phyloP scores from a whole-genome alignment of 202 grass and related monocot species.

The Hordeum pubiflorum region DNA sequence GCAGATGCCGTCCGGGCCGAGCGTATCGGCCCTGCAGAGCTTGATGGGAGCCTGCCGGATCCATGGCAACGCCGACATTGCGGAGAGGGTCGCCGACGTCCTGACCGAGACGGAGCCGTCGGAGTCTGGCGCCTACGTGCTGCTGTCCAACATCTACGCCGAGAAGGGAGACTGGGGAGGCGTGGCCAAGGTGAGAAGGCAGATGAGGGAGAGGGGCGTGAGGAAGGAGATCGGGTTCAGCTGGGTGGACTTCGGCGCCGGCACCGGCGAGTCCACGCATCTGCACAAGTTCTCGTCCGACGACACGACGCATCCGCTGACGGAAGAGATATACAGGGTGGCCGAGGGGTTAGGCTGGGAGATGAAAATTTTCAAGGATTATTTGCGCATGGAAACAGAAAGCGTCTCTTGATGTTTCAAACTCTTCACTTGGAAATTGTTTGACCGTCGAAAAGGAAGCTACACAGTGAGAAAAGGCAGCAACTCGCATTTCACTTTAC shows the following conservation, averaged over 20 bases:
- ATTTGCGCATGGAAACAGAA: constrained; percentile 30
- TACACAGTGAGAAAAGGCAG: background rate
- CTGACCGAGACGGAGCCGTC: constrained; percentile 40
- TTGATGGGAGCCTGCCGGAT: constrained; percentile 63
- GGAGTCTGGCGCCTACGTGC: constrained; percentile 66
- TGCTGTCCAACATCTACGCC: constrained; percentile 79
- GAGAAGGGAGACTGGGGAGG: constrained; percentile 61
- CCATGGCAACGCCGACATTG: constrained; percentile 49
- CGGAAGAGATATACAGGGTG: constrained; percentile 56
- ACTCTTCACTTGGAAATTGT: background rate
- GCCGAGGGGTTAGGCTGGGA: constrained; percentile 48
- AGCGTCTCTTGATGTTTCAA: background rate
- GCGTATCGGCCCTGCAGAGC: constrained; percentile 71
- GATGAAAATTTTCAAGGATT: constrained; percentile 43
- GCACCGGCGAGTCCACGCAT: constrained; percentile 1
- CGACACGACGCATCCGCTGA: constrained; percentile 50
- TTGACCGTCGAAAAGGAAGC: too few species aligned
- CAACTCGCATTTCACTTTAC: constrained; percentile 8
- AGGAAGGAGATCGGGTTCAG: constrained; percentile 82
- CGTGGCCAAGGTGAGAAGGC: constrained; percentile 59
- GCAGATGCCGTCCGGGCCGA: constrained; percentile 41
- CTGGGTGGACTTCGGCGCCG: constrained; percentile 66
- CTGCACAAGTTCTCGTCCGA: constrained; percentile 77
- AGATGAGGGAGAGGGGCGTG: constrained; percentile 59
- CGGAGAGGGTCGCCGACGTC: constrained; percentile 40